A percentile compares a stretch with the other conserved stretches of the same genome.
These are phyloP conservation scores for Arctostaphylos glauca DNA, from an alignment of 148 eudicot genomes.

Conservation along the genomic window DNA sequence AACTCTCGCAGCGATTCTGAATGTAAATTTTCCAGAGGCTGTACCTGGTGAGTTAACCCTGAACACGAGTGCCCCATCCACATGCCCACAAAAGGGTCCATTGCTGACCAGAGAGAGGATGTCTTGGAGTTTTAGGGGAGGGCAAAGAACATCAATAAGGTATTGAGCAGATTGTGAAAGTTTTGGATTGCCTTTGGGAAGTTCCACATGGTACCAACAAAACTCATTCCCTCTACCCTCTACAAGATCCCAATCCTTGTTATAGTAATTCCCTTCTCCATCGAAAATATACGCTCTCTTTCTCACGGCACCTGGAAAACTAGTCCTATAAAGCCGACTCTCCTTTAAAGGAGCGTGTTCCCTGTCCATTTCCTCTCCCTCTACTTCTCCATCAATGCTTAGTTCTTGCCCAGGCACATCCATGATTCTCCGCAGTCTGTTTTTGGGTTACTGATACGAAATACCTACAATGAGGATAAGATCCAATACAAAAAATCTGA, in stretches of 20 bases:
- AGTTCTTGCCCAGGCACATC: conserved; percentile 29
- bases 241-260: conserved; percentile 81
- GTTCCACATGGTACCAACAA: conserved; percentile 97
- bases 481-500: not conserved
- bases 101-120: conserved; percentile 86
- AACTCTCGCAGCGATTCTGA: conserved; percentile 82
- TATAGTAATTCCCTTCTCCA: conserved; percentile 82
- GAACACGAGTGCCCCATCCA: conserved; percentile 87
- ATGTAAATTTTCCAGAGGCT: conserved; percentile 71
- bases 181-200: conserved; percentile 76
- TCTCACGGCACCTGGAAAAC: conserved; percentile 54
- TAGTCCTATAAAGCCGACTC: conserved; percentile 22
- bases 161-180: conserved; percentile 76
- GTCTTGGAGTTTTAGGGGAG: conserved; percentile 90
- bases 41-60: conserved; percentile 94
- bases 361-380: conserved; percentile 39
- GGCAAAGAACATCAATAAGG: conserved; percentile 82
- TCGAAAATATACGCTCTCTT: conserved; percentile 83
- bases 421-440: conserved; percentile 21
- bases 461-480: not conserved
- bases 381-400: conserved; percentile 24
- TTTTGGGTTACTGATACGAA: not conserved
- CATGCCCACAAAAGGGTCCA: conserved; percentile 90
- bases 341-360: conserved; percentile 35
- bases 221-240: conserved; percentile 81